Percentiles rank a stretch among this genome's conserved stretches.
These are phyloP conservation scores for Grosmannia huntii DNA, from an alignment of 2,329 filamentous ascomycete genomes.

Conservation along the genomic window DNA sequence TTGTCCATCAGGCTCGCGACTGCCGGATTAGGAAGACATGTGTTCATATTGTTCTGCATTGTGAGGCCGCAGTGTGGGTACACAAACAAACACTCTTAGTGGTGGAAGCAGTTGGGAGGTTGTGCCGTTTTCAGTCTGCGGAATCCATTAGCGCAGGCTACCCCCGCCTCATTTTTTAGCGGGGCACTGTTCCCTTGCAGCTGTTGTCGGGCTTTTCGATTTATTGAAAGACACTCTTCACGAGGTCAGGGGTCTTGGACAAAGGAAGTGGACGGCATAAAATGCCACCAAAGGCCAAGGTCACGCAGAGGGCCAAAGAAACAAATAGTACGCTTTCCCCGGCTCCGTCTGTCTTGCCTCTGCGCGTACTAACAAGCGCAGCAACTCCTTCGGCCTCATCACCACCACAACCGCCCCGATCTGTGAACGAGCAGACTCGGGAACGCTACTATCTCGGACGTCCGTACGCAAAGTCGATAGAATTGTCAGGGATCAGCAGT, in stretches of 20 bases:
- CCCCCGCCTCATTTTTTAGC: neutral
- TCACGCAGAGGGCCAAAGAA: conserved; percentile 17
- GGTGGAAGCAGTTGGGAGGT: neutral
- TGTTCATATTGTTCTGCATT: neutral
- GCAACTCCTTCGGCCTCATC: conserved; percentile 8
- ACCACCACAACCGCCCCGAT: conserved; percentile 24
- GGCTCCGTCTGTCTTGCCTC: neutral
- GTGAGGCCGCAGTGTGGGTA: neutral
- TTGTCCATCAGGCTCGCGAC: neutral
- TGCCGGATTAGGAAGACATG: neutral
- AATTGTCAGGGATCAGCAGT: conserved; percentile 29
- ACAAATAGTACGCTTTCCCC: conserved; percentile 11
- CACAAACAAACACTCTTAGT: neutral
- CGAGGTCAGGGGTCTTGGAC: neutral
- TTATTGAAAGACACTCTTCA: neutral
- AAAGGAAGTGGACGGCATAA: conserved; percentile 8
- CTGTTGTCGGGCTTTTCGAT: neutral
- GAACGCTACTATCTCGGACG: conserved; percentile 37
- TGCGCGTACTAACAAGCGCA: neutral
- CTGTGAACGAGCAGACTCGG: conserved; percentile 34
- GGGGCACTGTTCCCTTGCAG: neutral
- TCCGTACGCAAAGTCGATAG: conserved; percentile 31
- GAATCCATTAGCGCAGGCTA: neutral
- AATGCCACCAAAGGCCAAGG: conserved; percentile 23
- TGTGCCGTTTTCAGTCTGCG: neutral